Evolutionary conservation across 2,329 filamentous ascomycete genomes (phyloP), one percentile per base, ranked within the genome.

Genomic region (Aschersonia sp.): DNA sequence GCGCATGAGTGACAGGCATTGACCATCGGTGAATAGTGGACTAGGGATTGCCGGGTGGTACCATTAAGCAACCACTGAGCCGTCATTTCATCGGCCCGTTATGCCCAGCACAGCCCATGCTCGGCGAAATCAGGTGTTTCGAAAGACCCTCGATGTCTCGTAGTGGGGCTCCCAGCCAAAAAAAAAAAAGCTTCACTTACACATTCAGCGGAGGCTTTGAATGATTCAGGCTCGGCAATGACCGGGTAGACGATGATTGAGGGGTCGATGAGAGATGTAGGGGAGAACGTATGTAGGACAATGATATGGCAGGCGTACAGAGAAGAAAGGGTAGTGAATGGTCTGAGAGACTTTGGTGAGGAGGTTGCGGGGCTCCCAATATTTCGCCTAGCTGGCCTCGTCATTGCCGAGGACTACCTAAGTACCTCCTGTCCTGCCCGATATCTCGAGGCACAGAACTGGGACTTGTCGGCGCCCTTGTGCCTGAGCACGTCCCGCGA

Each of bases 371-470:
- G 47, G 47, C 39, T 41, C 14, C 30, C 10, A 48, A 45, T 30
- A 12, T 44, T 44, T 44, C 30, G 46, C 12, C 11, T 22, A 32
- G 5, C 37, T 39, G 32, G 30, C 14, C 43, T 58, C 51, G 52
- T 54, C 55, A 55, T 55, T 59, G 52, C 57, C 59, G 59, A 55
- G 54, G 47, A 43, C 48, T 9, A 37, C 35, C 35, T 8, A 14
- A 14, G 14, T 14, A 46, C 50, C 55, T 58, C 58, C 56, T 60
- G 47, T 52, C 51, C 50, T 56, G 58, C 57, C 57, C 59, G 59
- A 61, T 47, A 41, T 47, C 46, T 58, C 49, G 51, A 54, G 46
- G 48, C 47, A 42, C 40, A 48, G 40, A 31, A 57, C 59, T 2
- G 22, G 22, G 22, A 22, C 22, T 22, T 22, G 22, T 22, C 3